These are phyloP conservation scores for Talaromyces albobiverticillius DNA, from an alignment of 2,329 filamentous ascomycete species.

Conservation along the genomic window DNA sequence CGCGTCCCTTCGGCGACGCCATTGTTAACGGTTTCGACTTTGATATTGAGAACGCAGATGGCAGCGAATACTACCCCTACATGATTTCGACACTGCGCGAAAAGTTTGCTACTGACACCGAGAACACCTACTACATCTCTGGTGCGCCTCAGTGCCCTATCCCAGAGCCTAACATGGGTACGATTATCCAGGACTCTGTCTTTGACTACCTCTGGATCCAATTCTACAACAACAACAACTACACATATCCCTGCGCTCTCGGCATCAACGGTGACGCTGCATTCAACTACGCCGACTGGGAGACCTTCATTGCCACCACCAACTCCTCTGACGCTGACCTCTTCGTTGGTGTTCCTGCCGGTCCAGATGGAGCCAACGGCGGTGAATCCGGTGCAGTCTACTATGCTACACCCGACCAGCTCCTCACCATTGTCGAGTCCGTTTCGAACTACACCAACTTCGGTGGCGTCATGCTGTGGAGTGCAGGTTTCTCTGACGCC, in stretches of 20 bases:
- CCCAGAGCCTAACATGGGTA: conserved; percentile 46
- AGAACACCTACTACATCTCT: conserved; percentile 48
- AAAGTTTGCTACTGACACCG: conserved; percentile 34
- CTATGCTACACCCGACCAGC: conserved; percentile 50
- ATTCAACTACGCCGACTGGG: conserved; percentile 46
- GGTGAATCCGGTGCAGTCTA: conserved; percentile 20
- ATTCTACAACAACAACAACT: conserved; percentile 54
- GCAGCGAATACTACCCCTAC: conserved; percentile 35
- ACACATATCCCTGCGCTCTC: conserved; percentile 28
- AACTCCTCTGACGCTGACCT: conserved; percentile 48
- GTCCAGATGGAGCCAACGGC: conserved; percentile 17
- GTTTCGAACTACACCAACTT: conserved; percentile 44
- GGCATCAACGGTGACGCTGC: conserved; percentile 21
- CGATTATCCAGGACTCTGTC: conserved; percentile 41
- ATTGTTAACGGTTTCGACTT: conserved; percentile 55
- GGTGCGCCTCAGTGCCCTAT: conserved; percentile 51
- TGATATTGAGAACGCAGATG: conserved; percentile 44
- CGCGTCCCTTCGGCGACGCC: conserved; percentile 50
- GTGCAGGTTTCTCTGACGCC: conserved; percentile 48
- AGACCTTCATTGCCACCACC: conserved; percentile 32
- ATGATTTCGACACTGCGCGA: conserved; percentile 48
- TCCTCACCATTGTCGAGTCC: conserved; percentile 40
- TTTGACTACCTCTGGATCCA: conserved; percentile 57
- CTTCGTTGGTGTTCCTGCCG: conserved; percentile 51
- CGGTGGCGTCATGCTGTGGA: conserved; percentile 61